Conservation (phyloP, 768 basidiomycete species). For the Boletus coccyginus region DNA sequence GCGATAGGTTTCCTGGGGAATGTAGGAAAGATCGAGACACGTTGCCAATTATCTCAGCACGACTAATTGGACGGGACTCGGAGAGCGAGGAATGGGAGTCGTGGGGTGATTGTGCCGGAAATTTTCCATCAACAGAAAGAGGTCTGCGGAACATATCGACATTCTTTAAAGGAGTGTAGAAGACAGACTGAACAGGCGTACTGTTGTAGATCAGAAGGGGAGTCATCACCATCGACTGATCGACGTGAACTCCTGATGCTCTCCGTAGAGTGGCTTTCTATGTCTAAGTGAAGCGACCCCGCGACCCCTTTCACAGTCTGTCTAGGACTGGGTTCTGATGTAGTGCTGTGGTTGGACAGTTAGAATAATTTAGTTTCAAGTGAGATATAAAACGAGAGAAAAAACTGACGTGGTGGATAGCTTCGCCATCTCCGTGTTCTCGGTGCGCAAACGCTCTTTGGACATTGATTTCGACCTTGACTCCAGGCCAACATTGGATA, state of each 20-base stretch:
- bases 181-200: neutral
- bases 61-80: neutral
- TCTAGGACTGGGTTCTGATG: neutral
- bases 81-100: neutral
- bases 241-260: too few species aligned
- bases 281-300: neutral
- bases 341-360: neutral
- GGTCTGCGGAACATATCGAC: neutral
- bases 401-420: neutral
- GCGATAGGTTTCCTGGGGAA: neutral
- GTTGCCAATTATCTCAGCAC: neutral
- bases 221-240: neutral
- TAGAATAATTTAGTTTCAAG: neutral
- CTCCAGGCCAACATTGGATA: neutral
- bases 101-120: neutral
- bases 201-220: neutral
- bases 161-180: neutral
- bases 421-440: neutral
- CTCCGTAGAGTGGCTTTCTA: neutral
- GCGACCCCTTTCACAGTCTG: neutral
- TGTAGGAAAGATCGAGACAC: neutral
- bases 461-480: neutral
- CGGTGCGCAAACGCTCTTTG: neutral
- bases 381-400: neutral
- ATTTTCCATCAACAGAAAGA: neutral